phyloP scores from a whole-genome alignment of 2,329 filamentous ascomycete species.

The Colletotrichum brevisporum region DNA sequence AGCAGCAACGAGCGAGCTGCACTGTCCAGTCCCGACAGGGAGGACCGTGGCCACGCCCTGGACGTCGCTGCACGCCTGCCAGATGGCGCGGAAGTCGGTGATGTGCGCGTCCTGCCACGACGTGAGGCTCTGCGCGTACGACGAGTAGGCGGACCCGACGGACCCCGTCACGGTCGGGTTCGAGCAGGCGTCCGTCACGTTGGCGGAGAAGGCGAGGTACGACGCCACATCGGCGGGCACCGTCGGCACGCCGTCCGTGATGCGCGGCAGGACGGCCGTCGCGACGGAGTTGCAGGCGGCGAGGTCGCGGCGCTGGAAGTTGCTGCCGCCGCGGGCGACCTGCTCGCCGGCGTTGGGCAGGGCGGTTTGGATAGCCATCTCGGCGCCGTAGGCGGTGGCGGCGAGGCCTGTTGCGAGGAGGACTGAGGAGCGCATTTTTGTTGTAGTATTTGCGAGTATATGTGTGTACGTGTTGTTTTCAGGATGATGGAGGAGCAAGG shows the following conservation, averaged over 20 bases:
- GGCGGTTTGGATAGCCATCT: background rate
- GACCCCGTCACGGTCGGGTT: conserved; percentile 47
- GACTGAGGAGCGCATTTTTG: conserved; percentile 18
- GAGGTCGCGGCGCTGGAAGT: conserved; percentile 29
- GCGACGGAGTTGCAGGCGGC: conserved; percentile 40
- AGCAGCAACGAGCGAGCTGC: conserved; percentile 35
- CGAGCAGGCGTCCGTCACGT: conserved; percentile 44
- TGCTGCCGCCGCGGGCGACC: background rate
- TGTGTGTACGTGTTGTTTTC: background rate
- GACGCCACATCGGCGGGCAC: conserved; percentile 39
- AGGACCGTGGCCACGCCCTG: conserved; percentile 39
- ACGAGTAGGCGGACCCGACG: conserved; percentile 46
- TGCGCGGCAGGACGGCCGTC: conserved; percentile 39
- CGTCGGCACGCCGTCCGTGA: conserved; percentile 44
- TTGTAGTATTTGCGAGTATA: background rate
- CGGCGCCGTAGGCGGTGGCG: background rate
- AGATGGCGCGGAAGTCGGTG: conserved; percentile 41
- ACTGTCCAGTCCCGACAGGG: conserved; percentile 26
- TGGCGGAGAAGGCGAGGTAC: conserved; percentile 44
- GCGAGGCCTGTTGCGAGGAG: conserved; percentile 16
- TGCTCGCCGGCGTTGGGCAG: conserved; percentile 6
- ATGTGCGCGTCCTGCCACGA: conserved; percentile 44
- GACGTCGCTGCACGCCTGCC: conserved; percentile 48
- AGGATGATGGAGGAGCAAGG: background rate
- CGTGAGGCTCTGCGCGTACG: conserved; percentile 42